Evolutionary conservation across 441 rosid genomes (phyloP), one percentile per base, ranked within the genome.

Genomic region (Populus trichocarpa): DNA sequence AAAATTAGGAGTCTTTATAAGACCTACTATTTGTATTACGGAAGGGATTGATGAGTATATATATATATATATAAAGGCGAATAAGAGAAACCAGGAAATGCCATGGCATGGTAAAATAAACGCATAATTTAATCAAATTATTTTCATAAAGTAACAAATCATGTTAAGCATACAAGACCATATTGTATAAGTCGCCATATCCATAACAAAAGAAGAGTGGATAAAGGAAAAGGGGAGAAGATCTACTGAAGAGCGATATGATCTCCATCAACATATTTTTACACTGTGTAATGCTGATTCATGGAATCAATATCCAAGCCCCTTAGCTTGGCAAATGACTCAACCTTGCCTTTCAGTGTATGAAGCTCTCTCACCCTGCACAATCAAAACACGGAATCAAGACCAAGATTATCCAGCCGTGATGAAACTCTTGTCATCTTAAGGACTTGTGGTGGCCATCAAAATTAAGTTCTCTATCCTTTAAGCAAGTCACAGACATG

Each of bases 261-360:
- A 68, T 3, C 14, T 46, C 57, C 20, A 13, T 14, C 57, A 46
- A 32, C 46, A 61, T 25, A 59, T 30, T 32, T 8, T 85, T 77
- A 96, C 76, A 95, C 91, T 3, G 98, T 96, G 75, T 94, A 96
- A 78, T 96, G 94, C 78, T 91, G 96, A 83, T 95, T 90, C 50
- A 91, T 90, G 22, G 97, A 89, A 53, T 93, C 94, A 46, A 92
- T 92, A 80, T 95, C 97, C 71, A 93, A 81, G 9, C 99, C 99
- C 78, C 90, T 90, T 33, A 93, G 88, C 89, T 92, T 92, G 88
- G 92, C 99, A 78, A 93, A 93, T 0, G 97, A 93, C 81, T 93
- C 98, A 0, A 92, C 97, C 50, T 86, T 94, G 13, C 98, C 99
- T 82, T 91, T 96, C 63, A 93, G 91, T 1, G 98, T 96, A 81